Conservation (phyloP, 371 early-diverging fungal genomes). For the Nematocida sp. region DNA sequence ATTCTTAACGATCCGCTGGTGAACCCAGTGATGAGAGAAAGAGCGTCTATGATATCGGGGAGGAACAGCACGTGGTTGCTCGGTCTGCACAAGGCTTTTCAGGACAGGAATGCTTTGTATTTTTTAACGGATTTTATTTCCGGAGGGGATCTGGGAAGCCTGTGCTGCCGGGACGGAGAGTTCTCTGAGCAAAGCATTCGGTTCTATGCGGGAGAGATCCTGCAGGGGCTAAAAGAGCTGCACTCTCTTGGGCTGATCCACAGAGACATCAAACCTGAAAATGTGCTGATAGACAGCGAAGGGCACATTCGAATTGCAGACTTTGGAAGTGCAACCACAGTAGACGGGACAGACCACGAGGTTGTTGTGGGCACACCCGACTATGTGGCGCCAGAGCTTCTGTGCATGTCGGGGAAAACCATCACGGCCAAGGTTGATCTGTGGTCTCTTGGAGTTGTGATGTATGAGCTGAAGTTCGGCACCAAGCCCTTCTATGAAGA, state of each 20-base stretch:
- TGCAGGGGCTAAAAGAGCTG: slow-evolving; percentile 60
- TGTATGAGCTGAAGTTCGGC: slow-evolving; percentile 83
- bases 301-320: slow-evolving; percentile 76
- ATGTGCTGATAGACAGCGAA: slow-evolving; percentile 70
- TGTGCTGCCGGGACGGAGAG: slow-evolving; percentile 67
- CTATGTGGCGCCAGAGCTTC: slow-evolving; percentile 87
- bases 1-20: slow-evolving; percentile 43
- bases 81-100: slow-evolving; percentile 67
- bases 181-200: slow-evolving; percentile 63
- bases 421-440: slow-evolving; percentile 76
- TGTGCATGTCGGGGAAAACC: slow-evolving; percentile 71
- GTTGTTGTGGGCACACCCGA: slow-evolving; percentile 88
- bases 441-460: slow-evolving; percentile 94
- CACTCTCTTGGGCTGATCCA: slow-evolving; percentile 62
- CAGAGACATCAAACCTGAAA: slow-evolving; percentile 79
- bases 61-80: slow-evolving; percentile 64
- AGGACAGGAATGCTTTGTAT: slow-evolving; percentile 69
- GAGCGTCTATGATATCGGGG: slow-evolving; percentile 38
- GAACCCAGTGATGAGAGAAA: slow-evolving; percentile 41
- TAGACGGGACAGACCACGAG: slow-evolving; percentile 68
- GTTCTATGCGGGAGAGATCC: slow-evolving; percentile 65
- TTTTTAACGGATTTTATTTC: slow-evolving; percentile 76
- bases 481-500: slow-evolving; percentile 84
- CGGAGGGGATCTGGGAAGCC: slow-evolving; percentile 75
- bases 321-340: slow-evolving; percentile 71